Evolutionary conservation across 768 basidiomycete species (phyloP), one percentile per base, ranked within the genome.

Genomic region (Russula griseocarnosa): DNA sequence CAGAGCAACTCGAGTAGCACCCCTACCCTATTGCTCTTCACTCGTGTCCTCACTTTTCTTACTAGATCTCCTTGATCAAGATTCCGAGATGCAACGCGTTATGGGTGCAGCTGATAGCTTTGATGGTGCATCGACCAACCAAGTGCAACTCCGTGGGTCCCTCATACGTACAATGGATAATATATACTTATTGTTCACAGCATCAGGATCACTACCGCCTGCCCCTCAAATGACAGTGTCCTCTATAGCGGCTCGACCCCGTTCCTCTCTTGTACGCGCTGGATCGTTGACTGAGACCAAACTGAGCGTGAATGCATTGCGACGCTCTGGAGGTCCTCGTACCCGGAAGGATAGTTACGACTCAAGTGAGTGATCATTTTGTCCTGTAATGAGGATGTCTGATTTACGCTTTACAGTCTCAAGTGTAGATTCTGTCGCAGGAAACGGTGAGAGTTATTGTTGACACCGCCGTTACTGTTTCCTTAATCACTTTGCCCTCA

Each of bases 61-160:
- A 38, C 28, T 52, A 69, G 68, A 69, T 57, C 68, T 69, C n/a
- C 62, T 69, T n/a, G 68, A 69, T 34, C 59, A 67, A 20, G 68
- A 69, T 40, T 67, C 68, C 0, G 66, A 67, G 42, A 69, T 69
- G 68, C 62, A 69, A 30, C 66, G 68, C 3, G 66, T 57, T 47
- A 61, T 69, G 59, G 68, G 68, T 38, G 56, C 34, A 38, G 32
- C n/a, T 18, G 68, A 69, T 32, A 69, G 68, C 26, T 69, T 64
- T 28, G 66, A 64, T 34, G 44, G 53, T 16, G 60, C 60, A 36
- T 63, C 60, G 32, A 34, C 32, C 26, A 63, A 66, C 22, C 68
- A 62, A 57, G 58, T 14, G 18, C 54, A n/a, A 20, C 54, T 57
- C 34, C 42, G 67, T 69, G 40, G 7, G 68, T 69, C 18, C n/a